Base-by-base conservation (phyloP, 805 yeast genomes). In the Cyberlindnera petersonii region DNA sequence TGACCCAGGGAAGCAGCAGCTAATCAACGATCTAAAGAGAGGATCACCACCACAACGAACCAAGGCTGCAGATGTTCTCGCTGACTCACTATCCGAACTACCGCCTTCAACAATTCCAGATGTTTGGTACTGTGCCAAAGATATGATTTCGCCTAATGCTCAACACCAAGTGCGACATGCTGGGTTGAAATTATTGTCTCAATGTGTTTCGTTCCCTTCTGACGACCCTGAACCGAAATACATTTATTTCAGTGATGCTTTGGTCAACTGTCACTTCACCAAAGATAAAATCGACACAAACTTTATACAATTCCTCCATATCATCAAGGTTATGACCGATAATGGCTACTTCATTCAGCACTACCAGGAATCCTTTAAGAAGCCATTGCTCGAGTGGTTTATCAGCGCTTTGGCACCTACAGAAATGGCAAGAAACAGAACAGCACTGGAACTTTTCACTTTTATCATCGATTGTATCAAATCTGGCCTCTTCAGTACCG, bases 111-210 rank as follows among this genome's bases (percentile, higher is more conserved):
- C 82, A 3, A 68, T 85, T 4, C 79, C 86, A 0, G 88, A 83
- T 45, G 68, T 86, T 2, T 86, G 96, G 96, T 77, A 80, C 56
- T 61, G 78, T 36, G 80, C 82, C 0, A 24, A 24, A 62, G 43
- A 5, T 86, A 84, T 5, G 79, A 70, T 13, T 61, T 60, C 5
- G 50, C 55, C 29, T 75, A 58, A 37, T 57, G 60, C 2, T 31
- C 28, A 4, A 55, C 34, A 0, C 72, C 68, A 7, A 71, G 64
- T 60, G 14, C 58, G 81, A 20, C 60, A 71, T 23, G 71, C 73
- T 1, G 79, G 80, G 0, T 58, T 85, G 24, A 58, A 66, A 14
- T 62, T 87, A 18, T 57, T 85, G 52, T 53, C 60, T 6, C 66
- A 68, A 35, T 82, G 95, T 57, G 75, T 82, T 8, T 53, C 57